Percentiles rank a stretch among this genome's conserved stretches.
Conservation (phyloP, 192 early-diverging fungal species). For the Powellomyces hirtus region DNA sequence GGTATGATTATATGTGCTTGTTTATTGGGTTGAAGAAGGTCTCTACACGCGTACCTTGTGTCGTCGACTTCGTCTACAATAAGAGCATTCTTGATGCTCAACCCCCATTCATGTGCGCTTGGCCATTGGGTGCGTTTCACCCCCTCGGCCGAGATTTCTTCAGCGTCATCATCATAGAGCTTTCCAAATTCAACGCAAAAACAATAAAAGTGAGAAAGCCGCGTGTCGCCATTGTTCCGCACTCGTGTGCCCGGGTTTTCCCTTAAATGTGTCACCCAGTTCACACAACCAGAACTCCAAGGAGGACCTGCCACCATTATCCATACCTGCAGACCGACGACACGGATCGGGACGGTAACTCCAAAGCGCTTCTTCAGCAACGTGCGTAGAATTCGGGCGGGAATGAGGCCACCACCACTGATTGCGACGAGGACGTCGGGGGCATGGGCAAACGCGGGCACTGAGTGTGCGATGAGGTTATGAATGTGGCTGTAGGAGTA, state of each 20-base stretch:
- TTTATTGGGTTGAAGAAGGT: background rate
- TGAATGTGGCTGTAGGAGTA: constrained; percentile 22
- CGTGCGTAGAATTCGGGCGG: constrained; percentile 18
- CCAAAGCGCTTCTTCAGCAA: constrained; percentile 6
- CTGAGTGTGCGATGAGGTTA: constrained; percentile 1
- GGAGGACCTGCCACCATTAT: too few species aligned
- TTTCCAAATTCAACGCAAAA: too few species aligned
- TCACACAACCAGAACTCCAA: too few species aligned
- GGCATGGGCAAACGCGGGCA: background rate
- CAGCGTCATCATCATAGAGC: constrained; percentile 20
- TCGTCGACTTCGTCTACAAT: constrained; percentile 21
- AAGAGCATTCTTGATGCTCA: background rate
- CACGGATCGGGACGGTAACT: constrained; percentile 15
- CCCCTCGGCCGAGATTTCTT: background rate
- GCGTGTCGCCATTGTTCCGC: too few species aligned
- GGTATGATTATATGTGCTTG: background rate
- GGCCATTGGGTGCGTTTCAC: constrained; percentile 18
- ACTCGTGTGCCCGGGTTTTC: too few species aligned
- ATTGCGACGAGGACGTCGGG: constrained; percentile 16
- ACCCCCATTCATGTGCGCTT: constrained; percentile 3
- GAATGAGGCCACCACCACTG: constrained; percentile 9
- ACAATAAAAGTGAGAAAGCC: too few species aligned
- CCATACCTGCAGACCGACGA: constrained; percentile 14
- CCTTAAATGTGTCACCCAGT: too few species aligned
- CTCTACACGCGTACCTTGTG: background rate